These are phyloP conservation scores for Neopestalotiopsis clavispora DNA, from an alignment of 2,329 filamentous ascomycete genomes.

Conservation along the genomic window DNA sequence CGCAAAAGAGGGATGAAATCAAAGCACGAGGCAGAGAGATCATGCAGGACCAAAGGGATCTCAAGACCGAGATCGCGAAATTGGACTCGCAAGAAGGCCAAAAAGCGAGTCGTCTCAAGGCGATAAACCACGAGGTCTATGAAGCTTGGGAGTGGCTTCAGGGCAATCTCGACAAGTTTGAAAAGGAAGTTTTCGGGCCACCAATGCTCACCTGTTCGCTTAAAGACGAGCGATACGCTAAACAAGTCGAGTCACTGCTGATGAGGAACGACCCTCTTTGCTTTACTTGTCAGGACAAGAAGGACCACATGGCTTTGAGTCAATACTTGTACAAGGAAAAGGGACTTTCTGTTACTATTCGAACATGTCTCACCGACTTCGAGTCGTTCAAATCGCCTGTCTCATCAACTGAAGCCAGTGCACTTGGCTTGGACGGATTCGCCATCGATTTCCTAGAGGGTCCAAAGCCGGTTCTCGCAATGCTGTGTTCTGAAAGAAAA, in stretches of 20 bases:
- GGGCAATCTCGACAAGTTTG: slow-evolving; percentile 70
- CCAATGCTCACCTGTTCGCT: slow-evolving; percentile 81
- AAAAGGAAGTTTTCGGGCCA: slow-evolving; percentile 79
- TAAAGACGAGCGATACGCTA: slow-evolving; percentile 70
- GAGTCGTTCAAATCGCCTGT: slow-evolving; percentile 60
- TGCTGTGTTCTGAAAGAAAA: slow-evolving; percentile 78
- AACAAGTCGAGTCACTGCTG: slow-evolving; percentile 59
- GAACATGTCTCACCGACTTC: slow-evolving; percentile 62
- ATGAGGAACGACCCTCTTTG: slow-evolving; percentile 59
- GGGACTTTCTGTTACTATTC: slow-evolving; percentile 74
- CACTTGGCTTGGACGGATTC: slow-evolving; percentile 77
- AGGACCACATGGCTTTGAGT: slow-evolving; percentile 78
- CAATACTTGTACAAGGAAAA: slow-evolving; percentile 66
- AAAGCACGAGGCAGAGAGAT: slow-evolving; percentile 47
- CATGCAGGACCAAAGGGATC: slow-evolving; percentile 40
- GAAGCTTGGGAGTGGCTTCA: slow-evolving; percentile 84
- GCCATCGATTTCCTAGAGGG: slow-evolving; percentile 80
- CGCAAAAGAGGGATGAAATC: slow-evolving; percentile 42
- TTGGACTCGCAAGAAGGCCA: slow-evolving; percentile 79
- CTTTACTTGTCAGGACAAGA: slow-evolving; percentile 76
- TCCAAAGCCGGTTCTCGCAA: slow-evolving; percentile 81
- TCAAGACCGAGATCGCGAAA: slow-evolving; percentile 55
- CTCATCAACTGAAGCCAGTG: slow-evolving; percentile 56
- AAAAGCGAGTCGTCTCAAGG: slow-evolving; percentile 69
- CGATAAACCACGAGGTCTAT: slow-evolving; percentile 65